These are phyloP conservation scores for Ophidiomyces ophidiicola DNA, from an alignment of 2,329 filamentous ascomycete species.

Conservation along the genomic window DNA sequence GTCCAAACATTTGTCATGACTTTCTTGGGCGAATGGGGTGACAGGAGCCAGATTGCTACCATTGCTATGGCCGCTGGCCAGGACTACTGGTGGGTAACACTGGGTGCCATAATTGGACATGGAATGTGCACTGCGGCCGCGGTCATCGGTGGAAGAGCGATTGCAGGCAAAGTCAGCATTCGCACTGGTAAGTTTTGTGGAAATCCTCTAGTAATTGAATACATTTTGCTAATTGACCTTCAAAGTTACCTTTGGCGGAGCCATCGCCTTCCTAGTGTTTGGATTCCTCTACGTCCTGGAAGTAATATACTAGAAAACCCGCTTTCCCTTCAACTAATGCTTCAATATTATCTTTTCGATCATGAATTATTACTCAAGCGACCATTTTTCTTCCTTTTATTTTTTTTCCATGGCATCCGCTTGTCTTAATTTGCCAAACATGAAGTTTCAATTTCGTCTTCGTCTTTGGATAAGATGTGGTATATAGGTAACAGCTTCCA, in stretches of 20 bases:
- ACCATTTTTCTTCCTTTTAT: conserved; percentile 1
- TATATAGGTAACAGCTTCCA: conserved; percentile 6
- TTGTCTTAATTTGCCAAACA: background rate
- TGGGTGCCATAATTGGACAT: conserved; percentile 77
- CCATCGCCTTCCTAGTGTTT: conserved; percentile 79
- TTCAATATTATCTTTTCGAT: conserved; percentile 8
- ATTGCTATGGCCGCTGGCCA: conserved; percentile 97
- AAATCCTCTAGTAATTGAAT: conserved; percentile 11
- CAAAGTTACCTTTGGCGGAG: conserved; percentile 81
- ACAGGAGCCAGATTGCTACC: conserved; percentile 92
- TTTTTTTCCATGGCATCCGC: background rate
- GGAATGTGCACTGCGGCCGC: conserved; percentile 81
- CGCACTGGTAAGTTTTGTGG: conserved; percentile 65
- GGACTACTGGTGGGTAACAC: conserved; percentile 97
- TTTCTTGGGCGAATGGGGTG: conserved; percentile 95
- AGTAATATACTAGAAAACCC: conserved; percentile 44
- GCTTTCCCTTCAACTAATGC: background rate
- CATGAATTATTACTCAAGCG: conserved; percentile 10
- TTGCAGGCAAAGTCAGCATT: conserved; percentile 88
- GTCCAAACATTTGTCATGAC: conserved; percentile 99
- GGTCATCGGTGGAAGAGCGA: conserved; percentile 80
- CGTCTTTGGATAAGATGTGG: background rate
- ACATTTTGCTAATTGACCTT: conserved; percentile 23
- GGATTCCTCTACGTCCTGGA: conserved; percentile 85
- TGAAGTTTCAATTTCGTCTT: background rate